Evolutionary conservation across 208 protist genomes (phyloP).

Genomic region (Tritrichomonas musculus): DNA sequence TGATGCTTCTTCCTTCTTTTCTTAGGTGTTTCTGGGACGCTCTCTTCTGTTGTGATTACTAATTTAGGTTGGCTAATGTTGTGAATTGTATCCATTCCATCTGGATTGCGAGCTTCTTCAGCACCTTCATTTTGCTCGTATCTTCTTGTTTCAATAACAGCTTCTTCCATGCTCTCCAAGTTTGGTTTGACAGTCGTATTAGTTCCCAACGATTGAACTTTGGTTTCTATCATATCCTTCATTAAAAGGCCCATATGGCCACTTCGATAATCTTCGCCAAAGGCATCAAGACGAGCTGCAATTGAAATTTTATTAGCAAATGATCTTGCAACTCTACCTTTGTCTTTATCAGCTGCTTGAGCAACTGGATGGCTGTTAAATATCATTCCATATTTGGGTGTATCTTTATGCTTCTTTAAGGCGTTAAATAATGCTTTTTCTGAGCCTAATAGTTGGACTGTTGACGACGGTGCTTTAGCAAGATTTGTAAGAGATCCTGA

Average conservation of each 20-base stretch:
- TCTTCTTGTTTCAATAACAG: not conserved
- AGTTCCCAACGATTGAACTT: not conserved
- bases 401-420: slow-evolving; percentile 94
- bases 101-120: not conserved
- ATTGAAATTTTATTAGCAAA: slow-evolving; percentile 94
- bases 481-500: slow-evolving; percentile 89
- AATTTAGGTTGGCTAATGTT: not conserved
- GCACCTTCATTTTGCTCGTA: not conserved
- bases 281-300: slow-evolving; percentile 89
- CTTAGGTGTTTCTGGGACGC: not conserved
- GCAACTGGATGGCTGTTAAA: slow-evolving; percentile 91
- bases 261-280: slow-evolving; percentile 47
- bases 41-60: not conserved
- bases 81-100: not conserved
- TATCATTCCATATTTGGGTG: slow-evolving; percentile 98
- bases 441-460: slow-evolving; percentile 96
- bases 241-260: not conserved
- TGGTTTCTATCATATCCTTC: not conserved
- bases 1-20: not conserved
- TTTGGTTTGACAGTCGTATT: not conserved
- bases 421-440: slow-evolving; percentile 90
- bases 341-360: slow-evolving; percentile 57
- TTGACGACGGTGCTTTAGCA: slow-evolving; percentile 95
- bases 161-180: not conserved
- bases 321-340: slow-evolving; percentile 83